Percentiles rank a stretch among this genome's conserved stretches.
Evolutionary conservation across 176 grass and related monocot genomes (phyloP).

Genomic region (Cenchrus americanus): DNA sequence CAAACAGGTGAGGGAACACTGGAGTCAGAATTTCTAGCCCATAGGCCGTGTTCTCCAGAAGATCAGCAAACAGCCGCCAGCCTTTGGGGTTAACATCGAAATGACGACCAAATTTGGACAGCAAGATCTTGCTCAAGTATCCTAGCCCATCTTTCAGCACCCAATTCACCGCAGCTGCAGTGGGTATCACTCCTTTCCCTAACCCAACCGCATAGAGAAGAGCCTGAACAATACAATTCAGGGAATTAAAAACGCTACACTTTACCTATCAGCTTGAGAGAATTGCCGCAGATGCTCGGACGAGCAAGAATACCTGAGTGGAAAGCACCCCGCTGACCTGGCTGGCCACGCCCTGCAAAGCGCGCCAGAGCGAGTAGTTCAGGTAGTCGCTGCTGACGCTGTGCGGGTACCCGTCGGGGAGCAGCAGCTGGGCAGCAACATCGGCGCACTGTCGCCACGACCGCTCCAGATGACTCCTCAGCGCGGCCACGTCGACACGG

Average conservation of each 20-base stretch:
- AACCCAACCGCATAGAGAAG: conserved; percentile 87
- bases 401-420: conserved; percentile 79
- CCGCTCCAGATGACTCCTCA: conserved; percentile 38
- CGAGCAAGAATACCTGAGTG: conserved; percentile 56
- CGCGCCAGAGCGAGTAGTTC: conserved; percentile 88
- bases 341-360: conserved; percentile 77
- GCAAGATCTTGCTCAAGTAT: conserved; percentile 90
- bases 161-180: conserved; percentile 88
- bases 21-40: conserved; percentile 94
- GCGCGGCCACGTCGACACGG: background rate
- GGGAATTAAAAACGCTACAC: background rate
- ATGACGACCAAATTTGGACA: conserved; percentile 89
- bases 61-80: conserved; percentile 83
- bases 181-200: conserved; percentile 87
- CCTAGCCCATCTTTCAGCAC: conserved; percentile 91
- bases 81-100: conserved; percentile 97
- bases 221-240: conserved; percentile 50
- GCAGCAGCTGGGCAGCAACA: conserved; percentile 45
- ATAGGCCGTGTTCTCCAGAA: conserved; percentile 86
- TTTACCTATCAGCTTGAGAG: background rate
- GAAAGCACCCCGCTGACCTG: conserved; percentile 91
- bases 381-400: conserved; percentile 90
- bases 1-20: conserved; percentile 85
- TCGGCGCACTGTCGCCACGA: conserved; percentile 47
- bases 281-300: background rate